phyloP scores from a whole-genome alignment of 2,329 filamentous ascomycete genomes.

The Neofusicoccum sp. region DNA sequence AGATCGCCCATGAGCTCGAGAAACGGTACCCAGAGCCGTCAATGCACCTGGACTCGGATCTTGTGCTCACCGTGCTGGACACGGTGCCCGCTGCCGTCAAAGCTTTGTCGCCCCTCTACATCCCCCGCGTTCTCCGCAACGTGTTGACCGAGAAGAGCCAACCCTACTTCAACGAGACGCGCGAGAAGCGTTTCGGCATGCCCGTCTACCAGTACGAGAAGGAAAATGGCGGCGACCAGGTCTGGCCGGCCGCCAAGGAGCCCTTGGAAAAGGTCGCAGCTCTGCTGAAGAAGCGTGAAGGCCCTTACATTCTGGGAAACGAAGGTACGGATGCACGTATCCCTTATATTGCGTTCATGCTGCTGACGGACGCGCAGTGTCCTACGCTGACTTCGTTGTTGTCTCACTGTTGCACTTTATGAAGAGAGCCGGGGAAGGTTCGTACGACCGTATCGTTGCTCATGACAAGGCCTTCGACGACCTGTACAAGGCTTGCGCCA shows the following conservation, averaged over 20 bases:
- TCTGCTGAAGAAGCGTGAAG: slow-evolving; percentile 56
- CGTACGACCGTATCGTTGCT: slow-evolving; percentile 40
- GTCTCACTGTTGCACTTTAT: slow-evolving; percentile 49
- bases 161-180: slow-evolving; percentile 57
- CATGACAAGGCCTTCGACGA: slow-evolving; percentile 38
- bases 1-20: slow-evolving; percentile 61
- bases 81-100: slow-evolving; percentile 30
- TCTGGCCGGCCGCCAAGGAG: slow-evolving; percentile 48
- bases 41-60: slow-evolving; percentile 52
- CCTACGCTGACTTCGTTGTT: slow-evolving; percentile 53
- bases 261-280: slow-evolving; percentile 36
- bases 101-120: slow-evolving; percentile 24
- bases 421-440: slow-evolving; percentile 34
- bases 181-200: slow-evolving; percentile 52
- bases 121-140: slow-evolving; percentile 49
- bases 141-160: slow-evolving; percentile 48
- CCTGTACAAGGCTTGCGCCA: slow-evolving; percentile 40
- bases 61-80: slow-evolving; percentile 36
- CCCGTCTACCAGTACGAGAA: slow-evolving; percentile 50
- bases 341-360: background rate
- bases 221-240: slow-evolving; percentile 50
- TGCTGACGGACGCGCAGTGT: slow-evolving; percentile 26
- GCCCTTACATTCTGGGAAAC: slow-evolving; percentile 61
- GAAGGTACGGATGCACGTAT: slow-evolving; percentile 39
- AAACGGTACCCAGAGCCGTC: slow-evolving; percentile 57